Base-by-base conservation (phyloP, 139 green algal species). In the Chlorella sp. region DNA sequence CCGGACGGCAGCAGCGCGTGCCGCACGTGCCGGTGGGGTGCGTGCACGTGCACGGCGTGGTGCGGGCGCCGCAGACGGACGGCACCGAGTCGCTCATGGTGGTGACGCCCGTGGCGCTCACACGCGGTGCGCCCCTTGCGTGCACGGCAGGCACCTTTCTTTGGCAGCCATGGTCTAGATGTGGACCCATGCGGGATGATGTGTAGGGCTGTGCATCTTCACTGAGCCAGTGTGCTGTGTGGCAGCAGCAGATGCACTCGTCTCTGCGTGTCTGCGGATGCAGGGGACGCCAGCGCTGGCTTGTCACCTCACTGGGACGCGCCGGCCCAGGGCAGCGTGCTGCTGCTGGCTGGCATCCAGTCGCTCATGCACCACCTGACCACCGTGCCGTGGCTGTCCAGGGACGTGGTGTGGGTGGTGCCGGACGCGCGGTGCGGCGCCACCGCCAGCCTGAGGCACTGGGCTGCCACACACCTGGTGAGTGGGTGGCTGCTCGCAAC, bases 41-140 rank as follows among this genome's bases (percentile, higher is more conserved):
- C 27, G 22, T 27, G 5, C 14, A 50, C 29, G 30, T 88, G 20
- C 76, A 88, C 70, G 71, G 62, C 1, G 33, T 86, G 6, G 32
- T 91, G 33, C 77, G 71, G 6, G 72, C 80, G 5, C 72, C 61
- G 5, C 69, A 82, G 0, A 86, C 82, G 1, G 88, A 91, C 35
- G 86, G 88, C 49, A 89, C 86, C 35, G 88, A 92, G 75, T 68
- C 71, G 1, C 49, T 91, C 10, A 70, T 85, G 22, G 22, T 91
- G 0, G 88, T 86, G 17, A 91, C 86, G 0, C 86, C 86, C 17
- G 42, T 55, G 10, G 17, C 42, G 10, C 42, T 55, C 17, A 55
- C 42, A 55, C 42, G 17, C 10, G 42, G 42, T 17, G 42, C 10
- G 42, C n/a, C n/a, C n/a, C n/a, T n/a, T n/a, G n/a, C n/a, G n/a